Evolutionary conservation across 306 rosid genomes (phyloP).

Genomic region (Cucumis sativus): Cucumber_9930_V3 NC_026655.2:18666001-18666500

Average conservation of each 20-base stretch:
- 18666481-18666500: neutral
- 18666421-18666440: neutral
- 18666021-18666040: neutral
- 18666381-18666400: neutral
- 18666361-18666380: neutral
- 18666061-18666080: neutral
- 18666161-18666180: neutral
- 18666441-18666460: neutral
- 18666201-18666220: too few relatives aligned
- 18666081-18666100: neutral
- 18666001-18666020: neutral
- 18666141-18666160: neutral
- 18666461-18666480: slow-evolving; percentile 4
- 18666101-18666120: neutral
- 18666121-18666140: neutral
- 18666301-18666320: neutral
- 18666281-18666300: neutral
- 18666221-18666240: too few relatives aligned
- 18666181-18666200: too few relatives aligned
- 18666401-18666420: neutral
- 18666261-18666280: neutral
- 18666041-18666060: neutral
- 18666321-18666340: neutral
- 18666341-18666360: neutral
- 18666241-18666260: neutral